A percentile compares a stretch with the other conserved stretches of the same genome.
Evolutionary conservation across 164 flowering plant species (phyloP).

Genomic region (Santalum album): DNA sequence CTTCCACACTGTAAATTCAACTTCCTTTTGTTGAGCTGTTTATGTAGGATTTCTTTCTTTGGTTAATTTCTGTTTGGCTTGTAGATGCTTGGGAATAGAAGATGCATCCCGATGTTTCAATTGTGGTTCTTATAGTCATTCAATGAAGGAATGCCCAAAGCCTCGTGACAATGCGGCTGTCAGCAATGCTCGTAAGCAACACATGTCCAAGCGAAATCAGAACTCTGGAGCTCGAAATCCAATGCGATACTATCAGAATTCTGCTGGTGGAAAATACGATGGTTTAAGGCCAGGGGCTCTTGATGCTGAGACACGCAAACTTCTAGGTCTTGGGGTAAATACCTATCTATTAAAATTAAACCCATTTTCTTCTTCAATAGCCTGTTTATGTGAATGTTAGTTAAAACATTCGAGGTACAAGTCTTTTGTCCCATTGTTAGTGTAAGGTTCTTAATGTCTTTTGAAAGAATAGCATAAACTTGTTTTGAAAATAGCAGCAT

Average conservation of each 20-base stretch:
- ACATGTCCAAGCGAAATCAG: slow-evolving; percentile 44
- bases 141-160: slow-evolving; percentile 85
- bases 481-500: no score
- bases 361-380: no score
- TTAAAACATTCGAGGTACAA: no score
- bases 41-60: no score
- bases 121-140: slow-evolving; percentile 84
- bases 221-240: slow-evolving; percentile 40
- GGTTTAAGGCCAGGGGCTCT: slow-evolving; percentile 80
- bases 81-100: slow-evolving; percentile 42
- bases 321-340: slow-evolving; percentile 81
- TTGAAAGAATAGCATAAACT: no score
- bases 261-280: slow-evolving; percentile 85
- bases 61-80: slow-evolving; percentile 2
- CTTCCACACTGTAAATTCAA: neutral
- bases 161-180: slow-evolving; percentile 87
- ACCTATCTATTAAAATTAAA: neutral
- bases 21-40: no score
- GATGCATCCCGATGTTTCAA: slow-evolving; percentile 87
- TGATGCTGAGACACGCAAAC: slow-evolving; percentile 60
- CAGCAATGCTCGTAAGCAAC: slow-evolving; percentile 73
- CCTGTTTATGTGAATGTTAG: no score
- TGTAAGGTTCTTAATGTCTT: no score
- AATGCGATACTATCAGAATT: slow-evolving; percentile 70
- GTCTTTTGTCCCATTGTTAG: no score